Conservation (phyloP, 305 asterid species). For the Fraxinus latifolia region DNA sequence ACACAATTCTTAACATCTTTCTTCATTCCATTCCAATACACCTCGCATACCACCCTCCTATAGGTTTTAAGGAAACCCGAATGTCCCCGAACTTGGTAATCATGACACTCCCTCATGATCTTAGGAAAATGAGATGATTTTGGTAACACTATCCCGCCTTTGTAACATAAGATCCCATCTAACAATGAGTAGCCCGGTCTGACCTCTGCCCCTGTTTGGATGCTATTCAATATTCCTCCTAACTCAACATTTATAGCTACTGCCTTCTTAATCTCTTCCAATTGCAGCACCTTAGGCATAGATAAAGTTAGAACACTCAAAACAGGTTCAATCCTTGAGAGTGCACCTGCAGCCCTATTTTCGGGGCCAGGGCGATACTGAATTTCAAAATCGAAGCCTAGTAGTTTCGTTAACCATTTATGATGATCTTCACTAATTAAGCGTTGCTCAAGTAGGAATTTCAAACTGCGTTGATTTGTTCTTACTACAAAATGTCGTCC, state of each 20-base stretch:
- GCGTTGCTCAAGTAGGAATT: background rate
- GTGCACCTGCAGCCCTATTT: background rate
- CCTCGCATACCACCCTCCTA: background rate
- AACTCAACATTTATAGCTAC: background rate
- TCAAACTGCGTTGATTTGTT: background rate
- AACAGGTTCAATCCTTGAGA: background rate
- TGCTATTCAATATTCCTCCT: background rate
- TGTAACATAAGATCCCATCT: background rate
- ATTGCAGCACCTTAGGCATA: background rate
- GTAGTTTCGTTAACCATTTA: background rate
- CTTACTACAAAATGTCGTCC: background rate
- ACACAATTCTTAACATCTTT: background rate
- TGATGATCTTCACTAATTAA: background rate
- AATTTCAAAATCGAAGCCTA: background rate
- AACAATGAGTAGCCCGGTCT: background rate
- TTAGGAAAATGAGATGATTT: background rate
- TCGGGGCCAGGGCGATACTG: background rate
- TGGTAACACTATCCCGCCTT: background rate
- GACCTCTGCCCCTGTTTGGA: too few species aligned
- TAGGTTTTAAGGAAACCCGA: background rate
- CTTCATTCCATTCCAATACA: background rate
- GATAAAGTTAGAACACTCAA: background rate
- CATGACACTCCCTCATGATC: background rate
- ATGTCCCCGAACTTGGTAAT: background rate
- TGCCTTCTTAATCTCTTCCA: background rate